Evolutionary conservation across 345 rosid species (phyloP), one percentile per base, ranked within the genome.

Genomic region (Hibiscus syriacus): DNA sequence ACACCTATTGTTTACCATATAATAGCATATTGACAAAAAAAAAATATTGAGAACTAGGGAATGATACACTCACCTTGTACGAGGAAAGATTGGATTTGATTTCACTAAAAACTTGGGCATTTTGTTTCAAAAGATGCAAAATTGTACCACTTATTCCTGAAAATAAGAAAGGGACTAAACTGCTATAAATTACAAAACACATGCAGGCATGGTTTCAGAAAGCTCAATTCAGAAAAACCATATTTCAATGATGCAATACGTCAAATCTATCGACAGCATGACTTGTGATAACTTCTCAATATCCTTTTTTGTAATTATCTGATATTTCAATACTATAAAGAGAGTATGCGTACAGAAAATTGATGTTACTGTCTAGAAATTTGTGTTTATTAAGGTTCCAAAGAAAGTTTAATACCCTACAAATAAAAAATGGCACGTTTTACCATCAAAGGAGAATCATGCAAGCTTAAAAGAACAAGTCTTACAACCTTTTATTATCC

Each of bases 91-190:
- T 94, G 53, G 84, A 77, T 75, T 81, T 68, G 67, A 94, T 94
- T 77, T 81, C 86, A 78, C 70, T 80, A 74, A 94, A 81, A 48
- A 86, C 85, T 75, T 80, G 83, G 67, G 72, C 76, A 76, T 92
- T 94, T 74, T 92, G 89, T 67, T 92, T 89, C 79, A 94, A 79
- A 26, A 85, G 90, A 77, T 79, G 84, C 75, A 80, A 74, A 20
- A 83, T 72, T 55, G 78, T 67, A 20, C 90, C 86, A 73, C 84
- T 83, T 69, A 82, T 72, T 79, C 90, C 97, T 88, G 94, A 77
- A 53, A 73, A 77, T 61, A 76, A 55, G 62, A 7, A 36, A 36
- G 11, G 39, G 39, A 36, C 7, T 36, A 7, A 56, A 16, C 39
- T 30, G 7, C 62, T n/a, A n/a, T 3, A 11, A 29, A 16, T 6